Base-by-base conservation (phyloP, 331 rosid species). In the Malus hybrid region DNA sequence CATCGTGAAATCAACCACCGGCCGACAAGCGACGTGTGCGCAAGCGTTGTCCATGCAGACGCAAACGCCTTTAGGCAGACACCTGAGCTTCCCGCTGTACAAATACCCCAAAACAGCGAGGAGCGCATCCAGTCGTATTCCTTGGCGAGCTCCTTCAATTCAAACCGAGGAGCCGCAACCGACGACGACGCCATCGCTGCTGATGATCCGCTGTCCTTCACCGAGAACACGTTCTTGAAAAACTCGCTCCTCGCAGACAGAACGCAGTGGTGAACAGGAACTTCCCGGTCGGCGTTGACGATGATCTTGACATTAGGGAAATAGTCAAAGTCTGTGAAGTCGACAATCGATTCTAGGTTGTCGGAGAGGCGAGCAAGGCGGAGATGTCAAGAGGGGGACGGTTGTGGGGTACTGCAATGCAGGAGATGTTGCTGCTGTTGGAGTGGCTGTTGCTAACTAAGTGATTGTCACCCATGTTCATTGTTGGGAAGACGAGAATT, bases 41-140 rank as follows among this genome's bases (percentile, higher is more conserved):
- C 95, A 90, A 67, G 79, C 81, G 19, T 87, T 84, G 74, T 90
- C 90, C 15, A 80, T 85, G 39, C 95, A 90, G 16, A 32, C 84
- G 72, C 83, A 83, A 39, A 69, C 75, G 63, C 77, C 87, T 48
- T 68, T 46, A 0, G 79, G 76, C 75, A 63, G 33, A 19, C 82
- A 29, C 63, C 60, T 70, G 14, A 85, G 82, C 48, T 70, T 85
- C 10, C 90, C 90, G 63, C 92, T 81, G 12, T 90, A 86, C 81
- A 90, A 81, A 76, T 86, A 87, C 20, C 76, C 71, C 71, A 90
- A 6, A 74, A 90, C 92, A 1, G 72, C 81, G 10, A 31, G 42
- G 57, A 84, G 28, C 2, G 92, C 81, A 0, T 86, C 92, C 29
- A 75, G 62, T n/a, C 89, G 55, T 81, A 76, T 10, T 81, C 92